These are phyloP conservation scores for Aspergillus costaricaensis DNA, from an alignment of 2,329 filamentous ascomycete genomes.

Conservation along the genomic window DNA sequence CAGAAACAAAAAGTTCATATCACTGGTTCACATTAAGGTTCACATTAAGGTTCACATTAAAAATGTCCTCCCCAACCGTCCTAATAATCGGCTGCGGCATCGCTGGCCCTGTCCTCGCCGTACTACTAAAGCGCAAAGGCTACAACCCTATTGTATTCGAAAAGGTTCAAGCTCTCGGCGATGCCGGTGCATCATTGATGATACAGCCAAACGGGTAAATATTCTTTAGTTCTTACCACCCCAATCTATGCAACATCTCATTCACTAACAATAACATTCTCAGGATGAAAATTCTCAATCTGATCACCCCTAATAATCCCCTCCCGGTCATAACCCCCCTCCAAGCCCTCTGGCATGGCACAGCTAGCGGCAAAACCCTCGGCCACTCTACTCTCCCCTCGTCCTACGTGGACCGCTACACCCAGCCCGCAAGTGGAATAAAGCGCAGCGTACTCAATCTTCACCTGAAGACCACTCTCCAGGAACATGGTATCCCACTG, in stretches of 20 bases:
- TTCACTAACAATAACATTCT: background rate
- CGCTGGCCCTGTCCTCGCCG: constrained; percentile 3
- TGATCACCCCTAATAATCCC: fast-evolving
- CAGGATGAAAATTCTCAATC: constrained; percentile 7
- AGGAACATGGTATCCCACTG: background rate
- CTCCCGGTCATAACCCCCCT: background rate
- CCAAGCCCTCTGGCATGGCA: constrained; percentile 2
- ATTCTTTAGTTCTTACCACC: no score
- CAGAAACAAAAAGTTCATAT: no score
- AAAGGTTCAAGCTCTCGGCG: constrained; percentile 4
- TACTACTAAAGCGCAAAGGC: constrained; percentile 1
- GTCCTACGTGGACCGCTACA: background rate
- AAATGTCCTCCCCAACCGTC: background rate
- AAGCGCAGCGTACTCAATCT: background rate
- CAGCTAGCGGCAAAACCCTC: background rate
- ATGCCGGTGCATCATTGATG: constrained; percentile 11
- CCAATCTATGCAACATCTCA: background rate
- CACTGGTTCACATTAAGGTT: no score
- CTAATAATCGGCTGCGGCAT: constrained; percentile 10
- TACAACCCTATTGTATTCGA: constrained; percentile 9
- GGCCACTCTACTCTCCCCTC: background rate
- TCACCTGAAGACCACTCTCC: background rate
- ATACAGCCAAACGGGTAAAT: constrained; percentile 6
- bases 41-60: no score
- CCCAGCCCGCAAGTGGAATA: background rate